phyloP scores from a whole-genome alignment of 768 basidiomycete species.

The Roridomyces roridus region DNA sequence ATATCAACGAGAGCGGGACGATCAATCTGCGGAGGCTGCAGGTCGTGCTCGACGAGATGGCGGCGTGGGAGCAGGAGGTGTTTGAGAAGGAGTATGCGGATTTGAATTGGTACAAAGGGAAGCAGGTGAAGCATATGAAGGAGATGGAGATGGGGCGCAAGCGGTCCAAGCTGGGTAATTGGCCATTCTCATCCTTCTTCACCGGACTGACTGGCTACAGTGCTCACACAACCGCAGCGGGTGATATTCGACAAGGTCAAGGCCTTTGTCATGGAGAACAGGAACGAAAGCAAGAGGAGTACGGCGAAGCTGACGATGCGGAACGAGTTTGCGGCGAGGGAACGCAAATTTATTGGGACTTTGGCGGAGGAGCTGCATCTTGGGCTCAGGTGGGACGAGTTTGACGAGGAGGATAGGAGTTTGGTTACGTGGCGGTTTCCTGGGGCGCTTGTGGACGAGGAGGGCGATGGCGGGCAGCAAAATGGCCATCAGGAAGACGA shows the following conservation, averaged over 20 bases:
- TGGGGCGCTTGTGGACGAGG: slow-evolving; percentile 36
- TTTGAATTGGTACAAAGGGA: slow-evolving; percentile 92
- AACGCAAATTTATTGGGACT: slow-evolving; percentile 78
- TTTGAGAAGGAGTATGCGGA: slow-evolving; percentile 94
- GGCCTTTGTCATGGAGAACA: slow-evolving; percentile 66
- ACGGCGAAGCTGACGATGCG: slow-evolving; percentile 65
- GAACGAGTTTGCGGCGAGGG: slow-evolving; percentile 81
- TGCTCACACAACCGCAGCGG: slow-evolving; percentile 76
- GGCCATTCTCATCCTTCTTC: background rate
- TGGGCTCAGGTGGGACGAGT: slow-evolving; percentile 90
- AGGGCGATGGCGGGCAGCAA: slow-evolving; percentile 39
- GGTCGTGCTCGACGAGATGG: slow-evolving; percentile 87
- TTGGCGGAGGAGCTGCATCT: slow-evolving; percentile 83
- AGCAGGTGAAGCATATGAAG: slow-evolving; percentile 76
- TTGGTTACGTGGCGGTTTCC: slow-evolving; percentile 74
- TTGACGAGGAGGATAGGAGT: slow-evolving; percentile 82
- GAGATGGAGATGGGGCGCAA: slow-evolving; percentile 68
- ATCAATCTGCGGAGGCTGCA: slow-evolving; percentile 86
- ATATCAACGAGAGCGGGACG: slow-evolving; percentile 88
- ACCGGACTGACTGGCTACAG: slow-evolving; percentile 40
- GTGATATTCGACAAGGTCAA: slow-evolving; percentile 82
- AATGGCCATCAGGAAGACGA: slow-evolving; percentile 11
- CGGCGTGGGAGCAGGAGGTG: slow-evolving; percentile 84
- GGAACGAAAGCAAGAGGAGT: slow-evolving; percentile 38
- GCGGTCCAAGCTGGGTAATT: slow-evolving; percentile 69